phyloP scores from a whole-genome alignment of 306 rosid species.

The Oxytropis ochrocephala region DNA sequence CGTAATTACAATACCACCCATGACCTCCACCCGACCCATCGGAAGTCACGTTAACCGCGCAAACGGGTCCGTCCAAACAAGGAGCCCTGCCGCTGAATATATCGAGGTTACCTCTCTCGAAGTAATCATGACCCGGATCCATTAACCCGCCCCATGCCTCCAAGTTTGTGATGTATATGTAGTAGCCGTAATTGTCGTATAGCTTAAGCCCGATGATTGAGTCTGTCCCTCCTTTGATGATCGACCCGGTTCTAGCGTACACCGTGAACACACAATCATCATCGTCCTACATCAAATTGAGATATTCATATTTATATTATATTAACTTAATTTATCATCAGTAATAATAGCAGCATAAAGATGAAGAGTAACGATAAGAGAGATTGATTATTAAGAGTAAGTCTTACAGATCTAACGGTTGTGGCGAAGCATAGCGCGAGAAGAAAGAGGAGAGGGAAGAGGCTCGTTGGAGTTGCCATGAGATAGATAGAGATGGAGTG shows the following conservation, averaged over 20 bases:
- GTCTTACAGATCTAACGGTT: slow-evolving; percentile 28
- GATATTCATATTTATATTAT: too few species aligned
- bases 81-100: slow-evolving; percentile 75
- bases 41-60: slow-evolving; percentile 59
- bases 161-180: slow-evolving; percentile 35
- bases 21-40: slow-evolving; percentile 68
- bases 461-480: slow-evolving; percentile 20
- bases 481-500: neutral
- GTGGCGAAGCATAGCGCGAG: slow-evolving; percentile 20
- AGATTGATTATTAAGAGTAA: neutral
- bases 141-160: slow-evolving; percentile 74
- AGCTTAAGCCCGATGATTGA: slow-evolving; percentile 36
- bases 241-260: slow-evolving; percentile 58
- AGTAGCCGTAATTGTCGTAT: slow-evolving; percentile 31
- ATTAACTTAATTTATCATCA: neutral
- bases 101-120: slow-evolving; percentile 76
- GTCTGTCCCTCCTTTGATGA: slow-evolving; percentile 63
- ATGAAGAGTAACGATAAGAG: neutral
- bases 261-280: slow-evolving; percentile 61
- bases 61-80: slow-evolving; percentile 48
- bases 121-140: slow-evolving; percentile 58
- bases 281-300: slow-evolving; percentile 32
- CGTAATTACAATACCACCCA: slow-evolving; percentile 82
- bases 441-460: slow-evolving; percentile 17
- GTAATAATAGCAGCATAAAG: neutral